phyloP scores from a whole-genome alignment of 306 rosid genomes.

The Dryas alaskensis region DNA sequence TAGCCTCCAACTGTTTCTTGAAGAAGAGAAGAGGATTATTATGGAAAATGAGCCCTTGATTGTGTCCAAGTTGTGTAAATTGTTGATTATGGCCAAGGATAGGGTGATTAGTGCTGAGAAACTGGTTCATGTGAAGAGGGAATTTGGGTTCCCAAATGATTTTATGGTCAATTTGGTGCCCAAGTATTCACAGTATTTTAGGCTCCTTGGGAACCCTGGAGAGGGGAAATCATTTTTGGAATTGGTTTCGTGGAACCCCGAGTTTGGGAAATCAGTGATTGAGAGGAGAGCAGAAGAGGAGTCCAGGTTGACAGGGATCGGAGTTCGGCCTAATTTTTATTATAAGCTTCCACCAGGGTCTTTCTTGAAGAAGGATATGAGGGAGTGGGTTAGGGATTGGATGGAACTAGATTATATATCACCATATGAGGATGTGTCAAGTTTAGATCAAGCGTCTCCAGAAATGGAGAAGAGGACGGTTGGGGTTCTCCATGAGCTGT shows the following conservation, averaged over 20 bases:
- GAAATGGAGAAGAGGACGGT: slow-evolving; percentile 69
- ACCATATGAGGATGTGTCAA: slow-evolving; percentile 60
- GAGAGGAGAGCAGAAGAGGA: slow-evolving; percentile 79
- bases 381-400: slow-evolving; percentile 95
- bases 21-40: slow-evolving; percentile 46
- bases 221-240: slow-evolving; percentile 72
- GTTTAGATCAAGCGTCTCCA: slow-evolving; percentile 60
- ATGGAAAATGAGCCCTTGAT: slow-evolving; percentile 48
- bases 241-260: slow-evolving; percentile 62
- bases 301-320: slow-evolving; percentile 48
- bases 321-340: slow-evolving; percentile 68
- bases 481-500: slow-evolving; percentile 54
- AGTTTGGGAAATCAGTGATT: slow-evolving; percentile 72
- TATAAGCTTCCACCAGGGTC: slow-evolving; percentile 66
- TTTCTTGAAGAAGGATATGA: slow-evolving; percentile 78
- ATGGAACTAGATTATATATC: slow-evolving; percentile 76
- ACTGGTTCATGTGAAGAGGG: slow-evolving; percentile 79
- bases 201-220: slow-evolving; percentile 58
- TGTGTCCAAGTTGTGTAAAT: slow-evolving; percentile 66
- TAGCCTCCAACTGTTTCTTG: slow-evolving; percentile 47
- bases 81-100: slow-evolving; percentile 76
- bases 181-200: slow-evolving; percentile 60
- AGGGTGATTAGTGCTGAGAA: slow-evolving; percentile 69
- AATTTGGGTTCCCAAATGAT: slow-evolving; percentile 82
- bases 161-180: slow-evolving; percentile 82